Conservation (phyloP, 164 flowering plant species). For the Sedum album region DNA sequence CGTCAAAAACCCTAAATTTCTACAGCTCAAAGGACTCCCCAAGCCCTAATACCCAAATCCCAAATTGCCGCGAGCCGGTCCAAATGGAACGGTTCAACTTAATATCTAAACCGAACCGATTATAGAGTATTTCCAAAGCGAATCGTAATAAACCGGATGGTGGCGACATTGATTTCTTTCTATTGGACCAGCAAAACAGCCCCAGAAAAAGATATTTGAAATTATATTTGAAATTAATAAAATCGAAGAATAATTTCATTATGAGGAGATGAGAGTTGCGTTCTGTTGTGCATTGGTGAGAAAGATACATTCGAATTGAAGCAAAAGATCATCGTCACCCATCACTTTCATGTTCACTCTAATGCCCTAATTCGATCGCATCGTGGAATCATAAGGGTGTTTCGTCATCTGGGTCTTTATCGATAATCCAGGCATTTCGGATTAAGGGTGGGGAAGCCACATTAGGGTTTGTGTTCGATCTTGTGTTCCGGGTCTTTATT, state of each 20-base stretch:
- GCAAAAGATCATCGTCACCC: background rate
- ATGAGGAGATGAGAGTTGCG: background rate
- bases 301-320: background rate
- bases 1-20: background rate
- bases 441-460: background rate
- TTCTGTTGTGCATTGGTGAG: no score
- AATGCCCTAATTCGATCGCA: background rate
- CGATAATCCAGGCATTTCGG: background rate
- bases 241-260: background rate
- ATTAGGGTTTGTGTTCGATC: background rate
- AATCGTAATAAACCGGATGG: background rate
- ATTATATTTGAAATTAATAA: background rate
- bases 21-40: conserved; percentile 12
- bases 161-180: background rate
- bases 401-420: background rate
- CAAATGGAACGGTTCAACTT: background rate
- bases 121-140: no score
- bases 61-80: background rate
- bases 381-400: background rate
- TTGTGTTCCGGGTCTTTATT: background rate
- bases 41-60: background rate
- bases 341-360: background rate
- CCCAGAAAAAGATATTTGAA: background rate
- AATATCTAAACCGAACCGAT: no score
- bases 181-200: background rate